Conservation (phyloP, 257 asterid genomes). For the Scutellaria baicalensis region DNA sequence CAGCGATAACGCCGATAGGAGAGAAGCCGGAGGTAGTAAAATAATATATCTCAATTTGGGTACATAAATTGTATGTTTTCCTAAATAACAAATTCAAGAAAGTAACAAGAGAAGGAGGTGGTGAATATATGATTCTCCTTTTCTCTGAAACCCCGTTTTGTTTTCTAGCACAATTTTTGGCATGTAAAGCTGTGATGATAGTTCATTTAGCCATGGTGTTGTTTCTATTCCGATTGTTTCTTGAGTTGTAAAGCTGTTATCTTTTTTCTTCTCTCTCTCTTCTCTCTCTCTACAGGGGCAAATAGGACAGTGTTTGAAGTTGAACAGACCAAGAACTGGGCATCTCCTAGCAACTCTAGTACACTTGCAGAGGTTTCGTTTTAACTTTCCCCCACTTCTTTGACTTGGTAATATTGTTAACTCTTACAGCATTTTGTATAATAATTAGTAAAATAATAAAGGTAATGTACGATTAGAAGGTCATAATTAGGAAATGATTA, state of each 20-base stretch:
- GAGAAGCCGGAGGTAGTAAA: slow-evolving; percentile 45
- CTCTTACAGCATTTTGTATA: too few relatives aligned
- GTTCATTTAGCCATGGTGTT: slow-evolving; percentile 6
- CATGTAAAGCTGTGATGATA: background rate
- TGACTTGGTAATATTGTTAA: too few relatives aligned
- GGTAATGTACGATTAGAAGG: slow-evolving; percentile 1
- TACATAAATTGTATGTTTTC: background rate
- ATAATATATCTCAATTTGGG: too few relatives aligned
- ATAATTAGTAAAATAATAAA: background rate
- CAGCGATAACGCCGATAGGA: slow-evolving; percentile 22
- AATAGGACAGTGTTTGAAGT: slow-evolving; percentile 66
- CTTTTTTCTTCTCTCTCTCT: slow-evolving; percentile 19
- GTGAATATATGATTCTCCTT: slow-evolving; percentile 1
- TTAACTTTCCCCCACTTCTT: background rate
- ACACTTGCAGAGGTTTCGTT: slow-evolving; percentile 51
- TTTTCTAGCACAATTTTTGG: background rate
- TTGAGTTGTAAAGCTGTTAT: slow-evolving; percentile 33
- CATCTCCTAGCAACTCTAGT: slow-evolving; percentile 63
- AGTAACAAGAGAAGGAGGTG: slow-evolving; percentile 2
- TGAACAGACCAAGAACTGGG: slow-evolving; percentile 76
- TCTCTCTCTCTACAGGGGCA: slow-evolving; percentile 39
- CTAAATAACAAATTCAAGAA: background rate
- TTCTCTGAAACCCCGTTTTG: background rate
- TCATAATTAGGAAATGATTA: slow-evolving; percentile 31
- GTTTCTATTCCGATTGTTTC: slow-evolving; percentile 11